Base-by-base conservation (phyloP, 352 stramenopile species). In the Phytopythium cucurbitacearum region DNA sequence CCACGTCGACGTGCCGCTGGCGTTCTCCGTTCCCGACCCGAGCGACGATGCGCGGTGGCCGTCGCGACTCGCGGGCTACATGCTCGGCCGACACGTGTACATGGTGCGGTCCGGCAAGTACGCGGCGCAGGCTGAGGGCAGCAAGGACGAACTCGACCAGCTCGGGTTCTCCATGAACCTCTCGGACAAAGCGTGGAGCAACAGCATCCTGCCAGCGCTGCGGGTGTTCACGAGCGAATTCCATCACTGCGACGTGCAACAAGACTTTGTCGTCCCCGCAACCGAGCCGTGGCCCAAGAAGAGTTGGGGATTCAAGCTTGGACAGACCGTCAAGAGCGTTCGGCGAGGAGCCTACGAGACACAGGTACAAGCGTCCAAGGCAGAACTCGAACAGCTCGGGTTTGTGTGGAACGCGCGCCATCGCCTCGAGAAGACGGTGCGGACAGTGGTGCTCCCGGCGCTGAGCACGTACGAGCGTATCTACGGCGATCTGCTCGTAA, bases 271-370 rank as follows among this genome's bases (percentile, higher is more conserved):
- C 32, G 89, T 98, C 1, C 92, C 94, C 2, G 64, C 67, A 0
- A 40, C 60, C 8, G 64, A 66, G 4, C 61, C 78, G 12, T 98
- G 91, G 90, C 87, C 91, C 0, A 65, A 89, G 40, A 78, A 80
- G 21, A 79, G 85, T 0, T 92, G 85, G 72, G 89, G 87, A 0
- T 68, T 97, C 40, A 78, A 89, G 15, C 71, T 98, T 9, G 94
- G 94, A 7, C 77, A 92, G 35, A 87, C 88, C 3, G 91, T 98
- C 13, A 96, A 96, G 64, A 91, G 89, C 42, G 97, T 98, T 56
- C 86, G 94, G 44, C 70, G 73, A 34, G 84, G 88, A 41, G 87
- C 87, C 0, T 93, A 89, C 52, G 66, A 74, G 39, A 42, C 70
- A 13, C 95, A 97, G 67, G 81, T 97, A 6, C 85, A 86, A 16